These are phyloP conservation scores for Silene uniflora DNA, from an alignment of 148 eudicot genomes.

Conservation along the genomic window DNA sequence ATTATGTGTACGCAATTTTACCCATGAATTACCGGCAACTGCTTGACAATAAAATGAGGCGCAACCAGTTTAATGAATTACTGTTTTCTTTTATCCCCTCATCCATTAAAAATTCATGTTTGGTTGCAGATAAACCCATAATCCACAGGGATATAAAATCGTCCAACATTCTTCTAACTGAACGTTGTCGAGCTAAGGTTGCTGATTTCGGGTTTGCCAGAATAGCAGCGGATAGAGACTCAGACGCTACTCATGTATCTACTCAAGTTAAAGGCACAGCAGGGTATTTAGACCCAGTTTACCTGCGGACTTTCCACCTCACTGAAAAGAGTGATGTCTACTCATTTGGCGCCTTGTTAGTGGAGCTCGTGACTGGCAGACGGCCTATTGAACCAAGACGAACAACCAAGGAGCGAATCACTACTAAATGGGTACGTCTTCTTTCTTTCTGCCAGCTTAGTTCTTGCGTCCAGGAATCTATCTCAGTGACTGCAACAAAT, in stretches of 20 bases:
- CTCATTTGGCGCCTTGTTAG: slow-evolving; percentile 86
- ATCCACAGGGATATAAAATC: slow-evolving; percentile 93
- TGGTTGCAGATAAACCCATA: slow-evolving; percentile 74
- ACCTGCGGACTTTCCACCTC: slow-evolving; percentile 72
- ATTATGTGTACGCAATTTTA: no score
- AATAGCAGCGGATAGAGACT: slow-evolving; percentile 58
- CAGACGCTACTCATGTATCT: slow-evolving; percentile 67
- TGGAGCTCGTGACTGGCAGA: slow-evolving; percentile 80
- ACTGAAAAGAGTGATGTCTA: slow-evolving; percentile 95
- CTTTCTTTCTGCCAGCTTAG: neutral
- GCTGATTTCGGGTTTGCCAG: slow-evolving; percentile 95
- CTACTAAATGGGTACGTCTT: slow-evolving; percentile 70
- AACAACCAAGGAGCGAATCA: slow-evolving; percentile 52
- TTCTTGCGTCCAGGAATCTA: neutral
- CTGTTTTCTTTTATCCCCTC: no score
- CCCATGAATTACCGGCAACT: no score
- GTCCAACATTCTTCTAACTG: slow-evolving; percentile 82
- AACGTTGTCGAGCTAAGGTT: slow-evolving; percentile 67
- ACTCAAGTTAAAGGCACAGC: slow-evolving; percentile 98
- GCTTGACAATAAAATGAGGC: no score
- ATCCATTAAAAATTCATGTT: neutral
- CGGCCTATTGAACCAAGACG: slow-evolving; percentile 80
- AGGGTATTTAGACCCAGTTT: slow-evolving; percentile 92
- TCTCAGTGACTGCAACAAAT: no score
- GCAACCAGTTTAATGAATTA: no score